Evolutionary conservation across 192 early-diverging fungal genomes (phyloP), one percentile per base, ranked within the genome.

Genomic region (Gaertneriomyces semiglobifer): DNA sequence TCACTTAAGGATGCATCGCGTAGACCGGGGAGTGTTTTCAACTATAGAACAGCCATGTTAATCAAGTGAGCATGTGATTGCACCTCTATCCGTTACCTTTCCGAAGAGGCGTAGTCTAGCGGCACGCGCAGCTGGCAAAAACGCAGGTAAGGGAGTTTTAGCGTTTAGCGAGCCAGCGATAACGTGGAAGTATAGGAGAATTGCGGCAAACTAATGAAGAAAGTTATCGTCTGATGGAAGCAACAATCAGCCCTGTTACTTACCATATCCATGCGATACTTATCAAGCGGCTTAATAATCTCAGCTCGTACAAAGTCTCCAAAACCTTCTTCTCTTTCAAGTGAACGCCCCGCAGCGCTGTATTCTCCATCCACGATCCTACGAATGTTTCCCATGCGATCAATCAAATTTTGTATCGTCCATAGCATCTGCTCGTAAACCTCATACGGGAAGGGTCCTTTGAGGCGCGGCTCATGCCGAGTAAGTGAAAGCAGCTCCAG

Each of bases 401-500:
- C 92, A 14, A 93, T 74, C 63, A 93, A 78, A 33, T 88, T 88
- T 70, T 91, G 89, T 64, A 89, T 86, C n/a, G 85, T 84, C 4
- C 65, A 73, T 12, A 90, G 70, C 62, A 93, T 88, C 8, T 79
- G 77, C 58, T 78, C 70, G 55, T 92, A 92, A 0, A 86, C 84
- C 6, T 45, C 73, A 0, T 81, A 70, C 0, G 90, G 89, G 50
- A 90, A 93, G 18, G 84, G 84, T 16, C 92, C 92, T 74, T 93
- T 93, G 14, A 93, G 73, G 60, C 92, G 86, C 3, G 92, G 92
- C 77, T 93, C 92, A 58, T 91, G 90, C 8, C 82, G 84, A n/a
- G 92, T 93, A 44, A 89, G 78, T 5, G 46, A 73, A 40, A 93
- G 58, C 12, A 93, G 75, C 14, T 78, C 76, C 11, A 81, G 81